Evolutionary conservation across 805 yeast genomes (phyloP), one percentile per base, ranked within the genome.

Genomic region (Candida morakotiae): DNA sequence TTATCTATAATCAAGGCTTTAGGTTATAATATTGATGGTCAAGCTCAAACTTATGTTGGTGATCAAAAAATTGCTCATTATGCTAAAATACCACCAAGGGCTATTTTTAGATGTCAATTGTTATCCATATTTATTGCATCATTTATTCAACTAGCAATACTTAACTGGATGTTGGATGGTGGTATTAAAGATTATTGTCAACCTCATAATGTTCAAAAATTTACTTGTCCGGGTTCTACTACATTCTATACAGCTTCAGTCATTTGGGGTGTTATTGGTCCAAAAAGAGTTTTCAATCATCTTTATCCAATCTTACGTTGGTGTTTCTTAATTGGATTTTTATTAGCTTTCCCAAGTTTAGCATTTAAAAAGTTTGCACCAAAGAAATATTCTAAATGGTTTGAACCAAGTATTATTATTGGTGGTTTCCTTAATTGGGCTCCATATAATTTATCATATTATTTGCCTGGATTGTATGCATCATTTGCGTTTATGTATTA

Each of bases 391-490:
- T 26, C 47, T 13, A 39, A 38, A 13, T 65, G 26, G 42, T 55
- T 79, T 44, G 81, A 79, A 43, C 79, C 83, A 58, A 59, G 73
- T 5, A 52, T 73, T 26, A 55, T 73, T 35, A 48, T 73, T 14
- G 69, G 67, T 38, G 79, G 79, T 27, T 58, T 73, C 47, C 37
- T 65, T 31, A 29, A 56, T 9, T 58, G 57, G 40, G 75, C 61
- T 38, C 77, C 79, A 16, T 72, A 69, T 46, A 71, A 71, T 46
- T 49, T 73, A 38, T 48, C 61, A 42, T 60, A 60, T 45, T 53
- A 53, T 25, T 83, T 84, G 1, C 75, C 77, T 9, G 76, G 83
- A 40, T 69, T 82, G 47, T 63, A 64, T 46, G 34, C 71, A 17
- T 79, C 81, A 2, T 62, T 63, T 40, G 35, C 64, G 3, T 80